Evolutionary conservation across 345 rosid genomes (phyloP).

Genomic region (Mangifera indica): DNA sequence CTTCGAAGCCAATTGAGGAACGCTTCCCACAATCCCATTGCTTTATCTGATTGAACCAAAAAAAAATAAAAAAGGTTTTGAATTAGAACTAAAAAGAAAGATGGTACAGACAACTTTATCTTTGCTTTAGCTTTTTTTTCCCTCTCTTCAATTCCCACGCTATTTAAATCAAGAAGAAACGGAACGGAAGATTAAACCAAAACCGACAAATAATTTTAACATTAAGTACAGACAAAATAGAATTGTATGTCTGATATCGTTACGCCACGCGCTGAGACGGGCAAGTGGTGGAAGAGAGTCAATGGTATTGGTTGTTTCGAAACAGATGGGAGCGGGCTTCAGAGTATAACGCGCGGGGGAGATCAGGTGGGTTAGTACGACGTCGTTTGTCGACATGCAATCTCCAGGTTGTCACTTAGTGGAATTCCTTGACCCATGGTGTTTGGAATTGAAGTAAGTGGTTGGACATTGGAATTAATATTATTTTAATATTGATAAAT

Average conservation of each 20-base stretch:
- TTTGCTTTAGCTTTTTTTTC: not conserved
- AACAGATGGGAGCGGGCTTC: not conserved
- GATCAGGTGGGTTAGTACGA: not conserved
- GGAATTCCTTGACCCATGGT: not conserved
- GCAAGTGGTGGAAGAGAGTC: not conserved
- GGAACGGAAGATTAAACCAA: not conserved
- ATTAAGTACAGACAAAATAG: not conserved
- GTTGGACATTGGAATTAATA: not conserved
- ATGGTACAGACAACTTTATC: not conserved
- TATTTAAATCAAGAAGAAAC: constrained; percentile 20
- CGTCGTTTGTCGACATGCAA: not conserved
- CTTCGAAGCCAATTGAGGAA: constrained; percentile 43
- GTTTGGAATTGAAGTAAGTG: not conserved
- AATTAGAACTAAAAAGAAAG: not conserved
- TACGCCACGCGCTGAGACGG: not conserved
- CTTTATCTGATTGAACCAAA: not conserved
- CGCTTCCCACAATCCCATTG: constrained; percentile 43
- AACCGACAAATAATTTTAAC: not conserved
- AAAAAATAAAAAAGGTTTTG: constrained; percentile 13
- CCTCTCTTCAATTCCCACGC: constrained; percentile 28
- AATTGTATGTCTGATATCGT: not conserved
- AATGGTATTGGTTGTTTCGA: not conserved
- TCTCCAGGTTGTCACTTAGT: constrained; percentile 20
- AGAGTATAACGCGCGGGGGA: not conserved
- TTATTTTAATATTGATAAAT: not conserved